Evolutionary conservation across 108 stramenopile genomes (phyloP).

Genomic region (Schizochytrium sp.): DNA sequence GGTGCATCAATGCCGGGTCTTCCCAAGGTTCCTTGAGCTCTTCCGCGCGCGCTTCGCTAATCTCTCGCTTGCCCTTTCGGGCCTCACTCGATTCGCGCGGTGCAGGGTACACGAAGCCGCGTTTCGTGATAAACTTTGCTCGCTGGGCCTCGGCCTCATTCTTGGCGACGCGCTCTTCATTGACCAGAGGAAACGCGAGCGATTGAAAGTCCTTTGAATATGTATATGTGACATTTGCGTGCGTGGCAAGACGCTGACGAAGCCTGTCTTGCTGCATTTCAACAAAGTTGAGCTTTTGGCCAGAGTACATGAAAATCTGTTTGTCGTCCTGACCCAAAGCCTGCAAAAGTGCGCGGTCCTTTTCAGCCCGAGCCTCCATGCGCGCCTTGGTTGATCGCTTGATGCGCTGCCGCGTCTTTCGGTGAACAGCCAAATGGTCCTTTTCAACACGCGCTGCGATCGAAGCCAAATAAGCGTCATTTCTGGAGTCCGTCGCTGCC

Average conservation of each 20-base stretch:
- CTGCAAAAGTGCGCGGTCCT: not conserved
- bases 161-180: not conserved
- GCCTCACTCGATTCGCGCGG: not conserved
- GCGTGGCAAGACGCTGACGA: not conserved
- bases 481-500: not conserved
- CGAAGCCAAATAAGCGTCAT: not conserved
- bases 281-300: constrained; percentile 18
- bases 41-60: not conserved
- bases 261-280: not conserved
- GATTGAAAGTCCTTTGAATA: not conserved
- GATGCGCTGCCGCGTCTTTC: not conserved
- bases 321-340: not conserved
- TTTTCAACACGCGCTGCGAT: not conserved
- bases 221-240: not conserved
- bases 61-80: not conserved
- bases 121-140: not conserved
- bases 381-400: not conserved
- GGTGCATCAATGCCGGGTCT: not conserved
- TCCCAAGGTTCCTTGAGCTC: constrained; percentile 7
- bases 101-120: not conserved
- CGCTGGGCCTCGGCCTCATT: not conserved
- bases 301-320: not conserved
- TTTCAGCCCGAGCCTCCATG: not conserved
- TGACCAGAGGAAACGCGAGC: not conserved
- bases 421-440: not conserved